A percentile compares a stretch with the other conserved stretches of the same genome.
phyloP scores from a whole-genome alignment of 2,329 filamentous ascomycete species.

The Leptosphaerulina australis region DNA sequence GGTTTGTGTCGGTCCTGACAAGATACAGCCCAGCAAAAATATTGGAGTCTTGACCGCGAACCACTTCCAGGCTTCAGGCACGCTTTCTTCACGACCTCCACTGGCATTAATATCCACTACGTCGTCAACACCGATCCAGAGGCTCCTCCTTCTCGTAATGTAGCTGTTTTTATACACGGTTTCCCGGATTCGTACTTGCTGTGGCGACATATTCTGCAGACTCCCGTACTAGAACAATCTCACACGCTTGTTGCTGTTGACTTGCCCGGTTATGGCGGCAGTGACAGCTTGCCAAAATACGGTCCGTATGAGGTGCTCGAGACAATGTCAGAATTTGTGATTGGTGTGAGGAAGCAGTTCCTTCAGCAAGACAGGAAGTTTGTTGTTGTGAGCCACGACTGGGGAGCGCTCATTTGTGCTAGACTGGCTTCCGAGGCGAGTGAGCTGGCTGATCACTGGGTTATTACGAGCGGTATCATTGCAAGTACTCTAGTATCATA shows the following conservation, averaged over 20 bases:
- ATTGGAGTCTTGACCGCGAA: slow-evolving; percentile 61
- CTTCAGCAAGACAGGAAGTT: slow-evolving; percentile 35
- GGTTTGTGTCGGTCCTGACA: slow-evolving; percentile 1
- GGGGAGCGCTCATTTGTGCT: slow-evolving; percentile 60
- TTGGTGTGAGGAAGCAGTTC: slow-evolving; percentile 57
- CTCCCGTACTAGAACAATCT: slow-evolving; percentile 45
- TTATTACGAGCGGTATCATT: slow-evolving; percentile 60
- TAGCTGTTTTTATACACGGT: slow-evolving; percentile 64
- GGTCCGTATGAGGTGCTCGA: slow-evolving; percentile 60
- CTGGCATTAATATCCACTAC: slow-evolving; percentile 62
- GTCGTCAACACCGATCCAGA: slow-evolving; percentile 48
- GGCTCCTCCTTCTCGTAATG: slow-evolving; percentile 34
- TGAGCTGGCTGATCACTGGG: slow-evolving; percentile 61
- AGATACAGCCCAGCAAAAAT: slow-evolving; percentile 55
- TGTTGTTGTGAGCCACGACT: slow-evolving; percentile 61
- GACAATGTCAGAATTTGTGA: slow-evolving; percentile 59
- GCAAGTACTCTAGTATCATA: slow-evolving; percentile 47
- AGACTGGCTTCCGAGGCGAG: slow-evolving; percentile 65
- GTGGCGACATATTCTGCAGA: slow-evolving; percentile 58
- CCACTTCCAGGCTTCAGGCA: slow-evolving; percentile 56
- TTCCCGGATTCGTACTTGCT: slow-evolving; percentile 65
- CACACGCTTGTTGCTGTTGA: slow-evolving; percentile 60
- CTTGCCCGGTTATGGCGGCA: slow-evolving; percentile 65
- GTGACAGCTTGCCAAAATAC: slow-evolving; percentile 58
- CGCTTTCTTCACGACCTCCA: slow-evolving; percentile 57